A percentile compares a stretch with the other conserved stretches of the same genome.
Evolutionary conservation across 371 early-diverging fungal species (phyloP).

Genomic region (Blakeslea trispora): DNA sequence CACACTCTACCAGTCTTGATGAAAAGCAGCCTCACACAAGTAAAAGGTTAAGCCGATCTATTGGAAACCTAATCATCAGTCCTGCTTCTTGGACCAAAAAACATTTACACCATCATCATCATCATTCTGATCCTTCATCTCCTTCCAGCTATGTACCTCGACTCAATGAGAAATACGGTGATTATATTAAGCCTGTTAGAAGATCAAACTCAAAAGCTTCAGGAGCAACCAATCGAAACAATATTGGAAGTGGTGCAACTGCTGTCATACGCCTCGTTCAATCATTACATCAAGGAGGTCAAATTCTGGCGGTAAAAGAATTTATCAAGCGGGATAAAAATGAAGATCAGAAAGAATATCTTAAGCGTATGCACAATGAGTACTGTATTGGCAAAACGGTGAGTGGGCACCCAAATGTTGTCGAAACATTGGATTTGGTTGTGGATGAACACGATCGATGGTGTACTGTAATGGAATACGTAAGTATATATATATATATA

Average conservation of each 20-base stretch:
- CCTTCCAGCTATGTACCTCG: constrained; percentile 18
- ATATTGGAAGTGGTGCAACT: constrained; percentile 87
- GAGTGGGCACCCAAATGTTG: constrained; percentile 66
- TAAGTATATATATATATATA: too few species aligned
- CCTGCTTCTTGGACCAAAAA: constrained; percentile 28
- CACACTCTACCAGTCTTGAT: neutral
- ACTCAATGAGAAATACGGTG: constrained; percentile 29
- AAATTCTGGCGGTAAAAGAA: constrained; percentile 55
- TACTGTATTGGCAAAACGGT: constrained; percentile 71
- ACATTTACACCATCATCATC: constrained; percentile 11
- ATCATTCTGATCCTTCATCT: constrained; percentile 12
- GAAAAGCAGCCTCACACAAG: constrained; percentile 1
- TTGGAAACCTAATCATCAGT: constrained; percentile 19
- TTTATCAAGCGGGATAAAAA: constrained; percentile 57
- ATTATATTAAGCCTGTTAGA: constrained; percentile 21
- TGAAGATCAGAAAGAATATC: constrained; percentile 64
- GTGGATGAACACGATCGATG: constrained; percentile 55
- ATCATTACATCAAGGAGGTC: constrained; percentile 30
- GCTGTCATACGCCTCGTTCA: constrained; percentile 88
- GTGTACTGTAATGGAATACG: constrained; percentile 73
- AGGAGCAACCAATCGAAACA: constrained; percentile 50
- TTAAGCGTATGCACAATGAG: constrained; percentile 70
- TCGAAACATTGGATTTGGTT: constrained; percentile 72
- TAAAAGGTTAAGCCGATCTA: constrained; percentile 14
- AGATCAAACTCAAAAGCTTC: constrained; percentile 11